Conservation (phyloP, 106 monocot species). For the Dendrobium officinale region DNA sequence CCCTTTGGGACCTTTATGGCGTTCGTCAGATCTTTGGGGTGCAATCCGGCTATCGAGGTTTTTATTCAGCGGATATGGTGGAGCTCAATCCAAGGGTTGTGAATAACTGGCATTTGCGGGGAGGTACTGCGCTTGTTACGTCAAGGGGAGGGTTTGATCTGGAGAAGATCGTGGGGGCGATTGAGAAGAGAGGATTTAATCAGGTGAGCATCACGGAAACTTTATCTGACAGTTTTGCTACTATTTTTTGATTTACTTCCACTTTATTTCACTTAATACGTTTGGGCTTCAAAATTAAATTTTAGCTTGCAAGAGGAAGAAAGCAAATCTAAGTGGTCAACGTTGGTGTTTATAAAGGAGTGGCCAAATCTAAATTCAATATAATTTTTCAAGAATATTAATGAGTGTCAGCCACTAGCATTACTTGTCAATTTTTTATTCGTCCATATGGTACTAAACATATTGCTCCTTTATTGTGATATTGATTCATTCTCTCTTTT, state of each 20-base stretch:
- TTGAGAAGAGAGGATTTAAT: constrained; percentile 60
- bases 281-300: neutral
- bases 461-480: too few relatives aligned
- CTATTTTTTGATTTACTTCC: neutral
- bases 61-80: constrained; percentile 56
- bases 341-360: too few relatives aligned
- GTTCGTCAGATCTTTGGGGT: constrained; percentile 67
- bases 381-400: too few relatives aligned
- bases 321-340: too few relatives aligned
- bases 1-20: constrained; percentile 71
- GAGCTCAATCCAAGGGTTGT: constrained; percentile 57
- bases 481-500: too few relatives aligned
- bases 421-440: too few relatives aligned
- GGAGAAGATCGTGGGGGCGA: constrained; percentile 62
- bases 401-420: too few relatives aligned
- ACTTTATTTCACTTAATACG: neutral
- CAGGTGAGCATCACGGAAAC: constrained; percentile 35
- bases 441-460: too few relatives aligned
- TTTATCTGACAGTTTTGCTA: neutral
- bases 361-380: too few relatives aligned
- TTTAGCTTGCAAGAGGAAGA: neutral
- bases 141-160: constrained; percentile 81
- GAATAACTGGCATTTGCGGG: constrained; percentile 69
- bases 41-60: constrained; percentile 61
- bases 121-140: constrained; percentile 57